Base-by-base conservation (phyloP, 2,329 filamentous ascomycete species). In the Calcarisporium arbuscula region DNA sequence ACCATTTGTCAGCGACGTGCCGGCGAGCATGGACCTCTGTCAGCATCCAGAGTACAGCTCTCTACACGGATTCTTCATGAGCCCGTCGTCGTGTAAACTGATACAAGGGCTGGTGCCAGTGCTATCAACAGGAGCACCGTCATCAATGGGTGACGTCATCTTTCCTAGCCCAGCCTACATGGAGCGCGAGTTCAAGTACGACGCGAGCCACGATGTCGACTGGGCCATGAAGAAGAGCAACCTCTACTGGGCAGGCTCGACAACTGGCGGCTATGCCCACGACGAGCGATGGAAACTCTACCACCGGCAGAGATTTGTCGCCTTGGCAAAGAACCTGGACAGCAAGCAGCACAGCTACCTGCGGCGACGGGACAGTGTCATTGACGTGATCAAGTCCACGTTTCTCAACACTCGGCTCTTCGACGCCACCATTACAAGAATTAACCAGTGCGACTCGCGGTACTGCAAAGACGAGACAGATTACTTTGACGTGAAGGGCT, bases 171-270 rank as follows among this genome's bases (percentile, higher is more conserved):
- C 71, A 0, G 64, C 65, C 2, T 76, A 76, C 39, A 45, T 61
- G n/a, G 55, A 63, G 38, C 12, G 51, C 3, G 53, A 62, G 27
- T 63, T 68, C 19, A 40, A 45, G 5, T 76, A 75, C 43, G 48
- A 62, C 3, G 46, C 52, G 0, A 19, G 39, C 0, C 30, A 55
- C 3, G 73, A 76, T 38, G 25, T 62, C 0, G 46, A 53, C 0
- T 79, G 72, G 72, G 50, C 65, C 1, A 30, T 56, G 6, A 80
- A 79, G 44, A 43, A 43, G 2, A 64, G 68, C 22, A 65, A 62
- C 3, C 46, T 77, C 0, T 78, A 77, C 48, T 79, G 74, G 75
- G 64, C 67, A 0, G 74, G 74, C 0, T 72, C 67, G 0, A 74
- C 62, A 0, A 76, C 73, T 0, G 74, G 73, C 3, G 70, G 63